Evolutionary conservation across 1,284 basidiomycete species (phyloP), one percentile per base, ranked within the genome.

Genomic region (Heterobasidion occidentale): DNA sequence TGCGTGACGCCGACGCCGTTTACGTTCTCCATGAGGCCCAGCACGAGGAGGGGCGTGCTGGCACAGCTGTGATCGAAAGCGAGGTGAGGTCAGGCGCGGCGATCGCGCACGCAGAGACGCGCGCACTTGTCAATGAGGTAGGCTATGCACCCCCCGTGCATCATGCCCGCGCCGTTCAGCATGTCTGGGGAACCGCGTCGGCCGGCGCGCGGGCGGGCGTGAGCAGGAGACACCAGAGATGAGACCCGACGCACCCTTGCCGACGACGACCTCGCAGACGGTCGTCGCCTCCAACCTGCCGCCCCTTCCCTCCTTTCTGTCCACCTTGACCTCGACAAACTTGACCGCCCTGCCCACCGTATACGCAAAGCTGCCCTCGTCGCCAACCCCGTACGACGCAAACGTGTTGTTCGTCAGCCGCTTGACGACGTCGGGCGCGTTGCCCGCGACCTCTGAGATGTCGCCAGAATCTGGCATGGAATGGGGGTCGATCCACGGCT

Each of bases 1-100:
- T 87, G 84, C 3, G 83, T 88, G 19, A 88, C 85, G 12, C 86
- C 85, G 12, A 87, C 86, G 2, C 84, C 86, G 56, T 88, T 87
- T n/a, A 74, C 68, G 57, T 76, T 76, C 60, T 77, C 73, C 46
- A 81, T 66, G 45, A 86, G 63, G 2, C 84, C 85, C 12, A 88
- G 72, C 3, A 80, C 81, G 50, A 87, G 78, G 9, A 88, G 75
- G 0, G 86, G 84, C 12, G 81, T 82, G 55, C 81, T 80, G 45
- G 79, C 83, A 67, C 84, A 86, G 61, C 82, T 84, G 58, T 42
- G 47, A 15, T 9, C 45, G 27, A 17, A 17, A n/a, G 19, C 19
- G 7, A 35, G 34, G 35, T 7, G 9, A 51, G 20, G 33, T 36
- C 15, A 12, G 27, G 27, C 27, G 27, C 27, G 27, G 19, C n/a